phyloP scores from a whole-genome alignment of 179 eudicot species.

The Pouteria campechiana region DNA sequence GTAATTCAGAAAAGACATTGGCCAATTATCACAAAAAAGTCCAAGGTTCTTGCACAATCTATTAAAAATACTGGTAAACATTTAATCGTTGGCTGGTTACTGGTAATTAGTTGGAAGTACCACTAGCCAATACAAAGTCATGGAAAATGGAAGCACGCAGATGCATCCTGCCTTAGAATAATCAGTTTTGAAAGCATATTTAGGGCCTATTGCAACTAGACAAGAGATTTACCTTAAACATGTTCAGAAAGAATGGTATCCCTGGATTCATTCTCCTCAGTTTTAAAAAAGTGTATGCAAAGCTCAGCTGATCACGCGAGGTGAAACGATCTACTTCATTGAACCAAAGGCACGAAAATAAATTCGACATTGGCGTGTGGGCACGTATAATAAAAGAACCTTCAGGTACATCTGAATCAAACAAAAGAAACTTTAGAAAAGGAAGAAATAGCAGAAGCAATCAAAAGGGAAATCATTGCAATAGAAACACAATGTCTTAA shows the following conservation, averaged over 20 bases:
- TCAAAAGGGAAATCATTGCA: slow-evolving; percentile 1
- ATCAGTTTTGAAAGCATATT: neutral
- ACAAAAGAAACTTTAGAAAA: slow-evolving; percentile 5
- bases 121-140: neutral
- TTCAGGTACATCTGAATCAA: slow-evolving; percentile 84
- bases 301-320: slow-evolving; percentile 95
- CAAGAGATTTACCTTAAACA: slow-evolving; percentile 62
- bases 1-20: too few relatives aligned
- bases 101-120: too few relatives aligned
- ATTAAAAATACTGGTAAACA: too few relatives aligned
- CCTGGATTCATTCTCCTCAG: slow-evolving; percentile 60
- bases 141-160: neutral
- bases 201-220: neutral
- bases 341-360: slow-evolving; percentile 97
- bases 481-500: slow-evolving; percentile 2
- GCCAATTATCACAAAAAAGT: too few relatives aligned
- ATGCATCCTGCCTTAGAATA: neutral
- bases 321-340: slow-evolving; percentile 95
- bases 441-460: slow-evolving; percentile 4
- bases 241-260: slow-evolving; percentile 44
- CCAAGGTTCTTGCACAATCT: neutral
- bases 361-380: slow-evolving; percentile 91
- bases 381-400: slow-evolving; percentile 93
- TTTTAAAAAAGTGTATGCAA: slow-evolving; percentile 82
- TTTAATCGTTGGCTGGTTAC: too few relatives aligned